A percentile compares a stretch with the other conserved stretches of the same genome.
Conservation (phyloP, 495 filamentous ascomycete genomes). For the Usnea hakonensis region DNA sequence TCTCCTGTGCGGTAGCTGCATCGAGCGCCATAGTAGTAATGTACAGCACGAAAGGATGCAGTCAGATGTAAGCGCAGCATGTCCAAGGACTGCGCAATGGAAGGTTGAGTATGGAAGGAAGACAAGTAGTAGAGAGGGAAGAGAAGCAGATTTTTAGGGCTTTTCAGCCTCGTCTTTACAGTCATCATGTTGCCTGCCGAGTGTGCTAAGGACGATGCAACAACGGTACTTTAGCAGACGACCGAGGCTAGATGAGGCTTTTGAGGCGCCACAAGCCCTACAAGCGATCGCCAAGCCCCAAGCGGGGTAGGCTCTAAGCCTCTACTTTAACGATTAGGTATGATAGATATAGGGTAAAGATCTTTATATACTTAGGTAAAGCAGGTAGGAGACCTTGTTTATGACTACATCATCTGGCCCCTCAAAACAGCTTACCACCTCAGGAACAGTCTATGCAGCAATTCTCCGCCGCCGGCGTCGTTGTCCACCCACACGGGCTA, state of each 20-base stretch:
- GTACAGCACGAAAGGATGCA: not conserved
- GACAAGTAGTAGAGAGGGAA: too few species aligned
- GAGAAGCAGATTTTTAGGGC: not conserved
- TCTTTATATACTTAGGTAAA: too few species aligned
- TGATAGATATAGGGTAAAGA: too few species aligned
- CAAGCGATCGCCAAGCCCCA: not conserved
- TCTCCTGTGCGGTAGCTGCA: constrained; percentile 23
- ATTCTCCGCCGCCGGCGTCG: not conserved
- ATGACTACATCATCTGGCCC: too few species aligned
- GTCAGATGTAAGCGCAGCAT: not conserved
- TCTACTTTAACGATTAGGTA: too few species aligned
- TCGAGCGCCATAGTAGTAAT: constrained; percentile 8
- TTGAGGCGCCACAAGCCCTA: not conserved
- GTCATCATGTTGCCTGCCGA: not conserved
- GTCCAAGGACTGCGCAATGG: not conserved
- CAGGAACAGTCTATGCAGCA: not conserved
- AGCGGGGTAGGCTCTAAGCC: too few species aligned
- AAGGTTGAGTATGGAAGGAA: not conserved
- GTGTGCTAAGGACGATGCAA: not conserved
- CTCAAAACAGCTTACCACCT: not conserved
- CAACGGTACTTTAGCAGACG: not conserved
- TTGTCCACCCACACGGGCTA: not conserved
- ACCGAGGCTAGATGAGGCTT: too few species aligned
- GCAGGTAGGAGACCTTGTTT: too few species aligned
- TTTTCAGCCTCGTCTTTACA: not conserved